phyloP scores from a whole-genome alignment of 2,329 filamentous ascomycete species.

The Ascochyta lentis region DNA sequence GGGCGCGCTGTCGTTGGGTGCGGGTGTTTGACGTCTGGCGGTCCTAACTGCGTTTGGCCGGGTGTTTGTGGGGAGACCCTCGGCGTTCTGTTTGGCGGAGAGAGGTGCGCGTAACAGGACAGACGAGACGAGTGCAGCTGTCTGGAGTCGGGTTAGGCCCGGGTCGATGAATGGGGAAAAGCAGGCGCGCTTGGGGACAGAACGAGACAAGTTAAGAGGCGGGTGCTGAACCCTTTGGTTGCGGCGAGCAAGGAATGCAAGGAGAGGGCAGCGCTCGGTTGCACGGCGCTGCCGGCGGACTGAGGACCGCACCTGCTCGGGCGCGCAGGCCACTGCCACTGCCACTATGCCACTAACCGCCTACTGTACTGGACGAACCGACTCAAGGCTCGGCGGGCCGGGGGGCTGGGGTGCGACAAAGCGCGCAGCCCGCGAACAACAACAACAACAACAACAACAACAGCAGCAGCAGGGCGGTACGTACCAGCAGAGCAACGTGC shows the following conservation, averaged over 20 bases:
- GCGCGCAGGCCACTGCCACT: slow-evolving; percentile 9
- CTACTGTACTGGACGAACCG: not conserved
- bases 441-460: slow-evolving; percentile 12
- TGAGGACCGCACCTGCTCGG: slow-evolving; percentile 19
- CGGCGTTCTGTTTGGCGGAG: slow-evolving; percentile 29
- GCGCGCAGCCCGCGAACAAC: slow-evolving; percentile 16
- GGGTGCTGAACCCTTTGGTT: slow-evolving; percentile 42
- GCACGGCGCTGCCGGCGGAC: slow-evolving; percentile 33
- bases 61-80: slow-evolving; percentile 44
- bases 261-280: slow-evolving; percentile 41
- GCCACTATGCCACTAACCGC: not conserved
- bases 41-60: slow-evolving; percentile 51
- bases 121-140: slow-evolving; percentile 26
- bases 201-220: slow-evolving; percentile 42
- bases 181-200: slow-evolving; percentile 45
- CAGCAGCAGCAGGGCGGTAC: slow-evolving; percentile 16
- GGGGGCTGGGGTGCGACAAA: slow-evolving; percentile 20
- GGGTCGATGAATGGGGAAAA: slow-evolving; percentile 47
- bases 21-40: slow-evolving; percentile 45
- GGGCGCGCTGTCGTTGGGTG: slow-evolving; percentile 34
- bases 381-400: slow-evolving; percentile 16
- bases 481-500: slow-evolving; percentile 23
- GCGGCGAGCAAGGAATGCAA: slow-evolving; percentile 47
- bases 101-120: slow-evolving; percentile 38
- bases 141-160: slow-evolving; percentile 41